Conservation (phyloP, 148 eudicot genomes). For the Amaranthus cruentus region DNA sequence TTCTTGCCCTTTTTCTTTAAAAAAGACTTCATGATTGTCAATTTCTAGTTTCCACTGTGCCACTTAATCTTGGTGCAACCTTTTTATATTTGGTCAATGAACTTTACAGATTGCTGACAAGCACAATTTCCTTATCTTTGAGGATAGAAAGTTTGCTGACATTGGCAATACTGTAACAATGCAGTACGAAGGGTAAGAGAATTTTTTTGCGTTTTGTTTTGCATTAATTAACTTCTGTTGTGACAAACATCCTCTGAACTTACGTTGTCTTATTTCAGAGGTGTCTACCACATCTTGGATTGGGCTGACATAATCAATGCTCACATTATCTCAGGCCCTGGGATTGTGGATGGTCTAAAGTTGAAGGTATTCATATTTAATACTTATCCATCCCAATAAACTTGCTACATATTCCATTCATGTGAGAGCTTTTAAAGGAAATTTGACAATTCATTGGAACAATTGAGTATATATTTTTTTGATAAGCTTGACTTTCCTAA, state of each 20-base stretch:
- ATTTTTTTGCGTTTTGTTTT: background rate
- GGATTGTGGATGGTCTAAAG: conserved; percentile 92
- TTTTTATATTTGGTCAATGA: background rate
- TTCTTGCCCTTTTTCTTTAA: background rate
- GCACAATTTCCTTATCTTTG: conserved; percentile 90
- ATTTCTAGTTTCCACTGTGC: background rate
- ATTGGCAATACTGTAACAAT: conserved; percentile 95
- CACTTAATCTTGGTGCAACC: background rate
- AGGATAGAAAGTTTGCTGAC: conserved; percentile 97
- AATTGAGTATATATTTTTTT: background rate
- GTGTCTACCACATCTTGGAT: conserved; percentile 79
- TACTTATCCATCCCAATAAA: too few relatives aligned
- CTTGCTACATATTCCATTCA: too few relatives aligned
- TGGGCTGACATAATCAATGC: conserved; percentile 98
- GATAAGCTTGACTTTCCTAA: background rate
- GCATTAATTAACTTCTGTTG: background rate
- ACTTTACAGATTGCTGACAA: conserved; percentile 77
- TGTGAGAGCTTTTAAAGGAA: background rate
- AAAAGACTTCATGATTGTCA: background rate
- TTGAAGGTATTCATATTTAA: conserved; percentile 43
- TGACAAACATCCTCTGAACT: background rate
- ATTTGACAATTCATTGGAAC: too few relatives aligned
- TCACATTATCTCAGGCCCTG: conserved; percentile 96
- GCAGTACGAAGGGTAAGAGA: conserved; percentile 89
- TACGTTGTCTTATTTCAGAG: conserved; percentile 42